A percentile compares a stretch with the other conserved stretches of the same genome.
Conservation (phyloP, 306 rosid species). For the Herpetospermum pedunculosum region DNA sequence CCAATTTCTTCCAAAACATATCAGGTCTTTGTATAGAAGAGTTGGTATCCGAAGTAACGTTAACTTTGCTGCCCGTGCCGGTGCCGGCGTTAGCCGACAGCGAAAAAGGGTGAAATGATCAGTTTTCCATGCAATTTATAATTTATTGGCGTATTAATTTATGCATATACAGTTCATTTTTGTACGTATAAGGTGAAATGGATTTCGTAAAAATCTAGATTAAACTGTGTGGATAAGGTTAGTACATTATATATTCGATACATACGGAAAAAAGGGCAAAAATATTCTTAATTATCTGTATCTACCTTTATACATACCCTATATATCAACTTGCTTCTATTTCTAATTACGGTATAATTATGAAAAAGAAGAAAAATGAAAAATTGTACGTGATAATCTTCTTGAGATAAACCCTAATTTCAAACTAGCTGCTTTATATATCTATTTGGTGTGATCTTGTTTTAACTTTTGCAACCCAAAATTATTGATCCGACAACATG, state of each 20-base stretch:
- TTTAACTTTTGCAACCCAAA: no score
- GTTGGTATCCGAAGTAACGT: background rate
- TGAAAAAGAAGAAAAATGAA: no score
- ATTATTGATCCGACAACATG: no score
- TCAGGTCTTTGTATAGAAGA: background rate
- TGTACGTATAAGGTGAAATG: background rate
- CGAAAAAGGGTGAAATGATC: no score
- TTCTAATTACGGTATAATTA: background rate
- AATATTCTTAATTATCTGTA: background rate
- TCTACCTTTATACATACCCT: background rate
- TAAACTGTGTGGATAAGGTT: background rate
- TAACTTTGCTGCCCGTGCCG: background rate
- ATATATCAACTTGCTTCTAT: no score
- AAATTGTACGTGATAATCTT: no score
- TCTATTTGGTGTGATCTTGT: no score
- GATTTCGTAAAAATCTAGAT: background rate
- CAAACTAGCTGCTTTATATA: no score
- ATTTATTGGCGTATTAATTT: background rate
- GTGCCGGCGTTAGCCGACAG: background rate
- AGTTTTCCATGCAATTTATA: background rate
- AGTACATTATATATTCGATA: background rate
- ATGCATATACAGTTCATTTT: background rate
- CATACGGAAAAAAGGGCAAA: background rate
- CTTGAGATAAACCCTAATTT: background rate
- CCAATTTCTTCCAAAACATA: background rate